A percentile compares a stretch with the other conserved stretches of the same genome.
Conservation (phyloP, 768 basidiomycete genomes). For the Harrya chromipes region DNA sequence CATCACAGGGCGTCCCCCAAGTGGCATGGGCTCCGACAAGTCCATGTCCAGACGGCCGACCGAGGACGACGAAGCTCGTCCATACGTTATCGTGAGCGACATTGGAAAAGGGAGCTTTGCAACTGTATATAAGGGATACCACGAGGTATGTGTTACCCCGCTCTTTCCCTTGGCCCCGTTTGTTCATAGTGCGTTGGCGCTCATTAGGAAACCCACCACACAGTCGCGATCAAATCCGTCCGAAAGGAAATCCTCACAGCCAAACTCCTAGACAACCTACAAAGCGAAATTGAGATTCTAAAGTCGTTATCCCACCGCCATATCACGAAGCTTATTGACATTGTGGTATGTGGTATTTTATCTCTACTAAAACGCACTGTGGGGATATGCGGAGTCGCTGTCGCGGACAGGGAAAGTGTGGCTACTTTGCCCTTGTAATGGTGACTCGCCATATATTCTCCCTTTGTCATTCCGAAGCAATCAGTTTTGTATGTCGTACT, state of each 20-base stretch:
- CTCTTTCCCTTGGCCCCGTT: not conserved
- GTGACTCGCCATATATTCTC: not conserved
- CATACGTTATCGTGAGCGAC: constrained; percentile 72
- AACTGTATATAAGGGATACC: constrained; percentile 92
- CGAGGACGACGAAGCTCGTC: constrained; percentile 70
- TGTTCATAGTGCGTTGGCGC: not conserved
- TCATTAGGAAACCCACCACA: constrained; percentile 65
- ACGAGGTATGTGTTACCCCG: constrained; percentile 57
- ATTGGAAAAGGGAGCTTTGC: constrained; percentile 95
- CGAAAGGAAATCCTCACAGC: constrained; percentile 81
- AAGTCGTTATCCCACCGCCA: constrained; percentile 91
- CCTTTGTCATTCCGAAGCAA: not conserved
- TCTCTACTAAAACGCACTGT: not conserved
- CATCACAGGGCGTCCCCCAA: constrained; percentile 16
- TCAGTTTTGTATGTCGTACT: constrained; percentile 5
- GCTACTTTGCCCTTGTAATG: not conserved
- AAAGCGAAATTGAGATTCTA: constrained; percentile 95
- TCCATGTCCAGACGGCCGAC: constrained; percentile 23
- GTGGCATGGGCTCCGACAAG: constrained; percentile 28
- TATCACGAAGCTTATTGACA: constrained; percentile 90
- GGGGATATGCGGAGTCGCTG: not conserved
- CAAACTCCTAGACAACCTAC: constrained; percentile 96
- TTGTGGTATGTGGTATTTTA: constrained; percentile 59
- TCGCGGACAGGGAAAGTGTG: not conserved
- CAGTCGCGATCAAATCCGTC: constrained; percentile 94